These are phyloP conservation scores for Candida sojae DNA, from an alignment of 1,139 yeast genomes.

Conservation along the genomic window DNA sequence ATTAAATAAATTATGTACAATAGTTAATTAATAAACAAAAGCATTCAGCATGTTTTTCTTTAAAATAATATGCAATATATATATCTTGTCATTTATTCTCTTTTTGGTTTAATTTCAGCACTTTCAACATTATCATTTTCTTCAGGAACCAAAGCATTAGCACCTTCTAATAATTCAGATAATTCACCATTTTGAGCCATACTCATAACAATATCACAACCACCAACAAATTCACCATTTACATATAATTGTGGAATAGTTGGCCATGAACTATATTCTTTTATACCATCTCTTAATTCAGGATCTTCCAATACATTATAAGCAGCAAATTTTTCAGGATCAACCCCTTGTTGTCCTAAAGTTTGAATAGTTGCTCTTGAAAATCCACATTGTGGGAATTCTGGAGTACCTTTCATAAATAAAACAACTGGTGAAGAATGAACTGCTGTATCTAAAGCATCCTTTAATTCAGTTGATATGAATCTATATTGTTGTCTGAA, in stretches of 20 bases:
- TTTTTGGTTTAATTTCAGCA: slow-evolving; percentile 40
- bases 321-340: slow-evolving; percentile 94
- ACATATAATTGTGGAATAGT: slow-evolving; percentile 79
- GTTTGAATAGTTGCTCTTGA: slow-evolving; percentile 93
- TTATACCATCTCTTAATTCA: slow-evolving; percentile 89
- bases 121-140: slow-evolving; percentile 46
- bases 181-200: slow-evolving; percentile 95
- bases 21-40: background rate
- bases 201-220: slow-evolving; percentile 90
- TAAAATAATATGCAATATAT: background rate
- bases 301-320: slow-evolving; percentile 94
- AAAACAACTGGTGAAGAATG: slow-evolving; percentile 89
- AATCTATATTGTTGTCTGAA: slow-evolving; percentile 37
- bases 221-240: slow-evolving; percentile 88
- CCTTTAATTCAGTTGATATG: slow-evolving; percentile 74
- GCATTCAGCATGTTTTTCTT: background rate
- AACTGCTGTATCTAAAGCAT: slow-evolving; percentile 85
- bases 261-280: slow-evolving; percentile 96
- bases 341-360: slow-evolving; percentile 96
- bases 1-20: slow-evolving; percentile 1
- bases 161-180: slow-evolving; percentile 76
- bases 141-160: slow-evolving; percentile 78
- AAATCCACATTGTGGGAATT: slow-evolving; percentile 97
- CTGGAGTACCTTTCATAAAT: slow-evolving; percentile 97
- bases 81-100: slow-evolving; percentile 6